These are phyloP conservation scores for Kwoniella mangroviensis DNA, from an alignment of 768 basidiomycete species.

Conservation along the genomic window DNA sequence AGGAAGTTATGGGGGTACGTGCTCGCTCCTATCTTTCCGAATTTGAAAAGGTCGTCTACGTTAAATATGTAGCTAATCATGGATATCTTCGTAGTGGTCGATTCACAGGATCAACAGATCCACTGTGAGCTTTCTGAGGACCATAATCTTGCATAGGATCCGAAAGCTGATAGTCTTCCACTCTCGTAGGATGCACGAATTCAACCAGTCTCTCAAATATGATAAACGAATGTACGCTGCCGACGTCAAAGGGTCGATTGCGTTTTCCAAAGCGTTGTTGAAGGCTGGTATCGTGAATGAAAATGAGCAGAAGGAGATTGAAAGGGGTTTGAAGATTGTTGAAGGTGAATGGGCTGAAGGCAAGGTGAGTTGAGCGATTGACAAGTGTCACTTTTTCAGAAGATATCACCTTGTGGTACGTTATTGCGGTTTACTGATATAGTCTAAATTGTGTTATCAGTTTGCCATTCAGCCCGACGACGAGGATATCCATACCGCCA, in stretches of 20 bases:
- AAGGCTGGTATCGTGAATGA: conserved; percentile 76
- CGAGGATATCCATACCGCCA: conserved; percentile 98
- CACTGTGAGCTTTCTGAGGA: conserved; percentile 64
- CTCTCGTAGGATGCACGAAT: conserved; percentile 86
- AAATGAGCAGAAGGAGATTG: conserved; percentile 72
- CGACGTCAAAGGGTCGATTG: conserved; percentile 92
- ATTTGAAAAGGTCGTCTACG: too few relatives aligned
- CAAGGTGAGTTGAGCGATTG: conserved; percentile 61
- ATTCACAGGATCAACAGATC: conserved; percentile 87
- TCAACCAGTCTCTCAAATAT: conserved; percentile 94
- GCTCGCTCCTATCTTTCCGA: not conserved
- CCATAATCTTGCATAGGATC: too few relatives aligned
- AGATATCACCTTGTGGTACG: too few relatives aligned
- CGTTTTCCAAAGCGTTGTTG: conserved; percentile 85
- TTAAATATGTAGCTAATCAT: conserved; percentile 1
- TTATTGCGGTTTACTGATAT: not conserved
- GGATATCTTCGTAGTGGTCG: conserved; percentile 64
- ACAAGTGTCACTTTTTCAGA: too few relatives aligned
- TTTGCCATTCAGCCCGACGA: conserved; percentile 83
- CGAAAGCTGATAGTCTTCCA: not conserved
- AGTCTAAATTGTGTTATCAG: conserved; percentile 58
- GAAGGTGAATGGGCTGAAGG: conserved; percentile 82
- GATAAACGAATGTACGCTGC: conserved; percentile 91
- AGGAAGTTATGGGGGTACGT: conserved; percentile 52
- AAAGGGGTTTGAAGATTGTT: conserved; percentile 72